Evolutionary conservation across 1,284 basidiomycete genomes (phyloP).

Genomic region (Irpex sp.): DNA sequence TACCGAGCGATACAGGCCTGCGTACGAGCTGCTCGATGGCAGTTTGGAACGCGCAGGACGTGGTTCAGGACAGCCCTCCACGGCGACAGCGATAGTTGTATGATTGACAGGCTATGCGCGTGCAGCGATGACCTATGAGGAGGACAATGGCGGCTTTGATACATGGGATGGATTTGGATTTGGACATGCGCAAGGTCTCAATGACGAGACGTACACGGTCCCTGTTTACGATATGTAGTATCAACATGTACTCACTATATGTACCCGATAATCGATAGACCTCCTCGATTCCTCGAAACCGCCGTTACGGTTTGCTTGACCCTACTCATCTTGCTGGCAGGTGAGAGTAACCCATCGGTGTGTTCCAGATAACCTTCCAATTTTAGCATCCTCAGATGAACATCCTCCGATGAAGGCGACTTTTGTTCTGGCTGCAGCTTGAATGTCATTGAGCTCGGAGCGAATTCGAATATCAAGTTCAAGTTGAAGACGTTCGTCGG

Average conservation of each 20-base stretch:
- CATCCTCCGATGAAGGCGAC: too few species aligned
- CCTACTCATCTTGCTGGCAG: too few species aligned
- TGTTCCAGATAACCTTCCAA: too few species aligned
- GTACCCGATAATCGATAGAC: not conserved
- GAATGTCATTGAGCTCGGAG: too few species aligned
- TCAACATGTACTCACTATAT: not conserved
- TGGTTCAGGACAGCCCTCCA: not conserved
- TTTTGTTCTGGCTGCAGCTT: too few species aligned
- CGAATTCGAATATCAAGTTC: not conserved
- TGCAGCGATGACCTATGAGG: not conserved
- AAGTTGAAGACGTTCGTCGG: not conserved
- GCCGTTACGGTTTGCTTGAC: too few species aligned
- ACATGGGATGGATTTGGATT: not conserved
- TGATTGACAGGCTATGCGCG: not conserved
- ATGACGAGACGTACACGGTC: not conserved
- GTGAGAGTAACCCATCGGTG: too few species aligned
- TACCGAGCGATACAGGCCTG: conserved; percentile 56
- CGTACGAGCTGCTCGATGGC: conserved; percentile 78
- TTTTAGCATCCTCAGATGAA: too few species aligned
- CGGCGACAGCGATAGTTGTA: not conserved
- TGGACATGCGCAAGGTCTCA: not conserved
- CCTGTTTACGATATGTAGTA: not conserved
- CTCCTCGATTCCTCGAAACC: too few species aligned
- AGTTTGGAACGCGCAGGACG: conserved; percentile 68
- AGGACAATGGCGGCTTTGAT: not conserved